phyloP scores from a whole-genome alignment of 129 eudicot species.

The Flaveria trinervia region DNA sequence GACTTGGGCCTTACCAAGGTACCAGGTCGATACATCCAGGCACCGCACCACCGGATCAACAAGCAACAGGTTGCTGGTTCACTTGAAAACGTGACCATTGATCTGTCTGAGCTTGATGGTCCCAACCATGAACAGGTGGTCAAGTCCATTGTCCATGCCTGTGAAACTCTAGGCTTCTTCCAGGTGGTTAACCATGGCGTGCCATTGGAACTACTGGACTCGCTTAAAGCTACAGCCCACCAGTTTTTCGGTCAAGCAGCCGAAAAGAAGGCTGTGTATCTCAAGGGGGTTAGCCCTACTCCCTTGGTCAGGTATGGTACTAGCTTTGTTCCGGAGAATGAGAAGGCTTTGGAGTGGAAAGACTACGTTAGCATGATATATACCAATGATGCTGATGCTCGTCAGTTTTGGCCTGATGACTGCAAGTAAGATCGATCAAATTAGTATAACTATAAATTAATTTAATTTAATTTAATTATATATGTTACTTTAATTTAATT shows the following conservation, averaged over 20 bases:
- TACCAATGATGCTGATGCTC: conserved; percentile 43
- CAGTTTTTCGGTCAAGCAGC: conserved; percentile 39
- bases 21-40: conserved; percentile 37
- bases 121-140: conserved; percentile 38
- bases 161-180: conserved; percentile 45
- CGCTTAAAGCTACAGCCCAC: conserved; percentile 41
- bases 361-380: conserved; percentile 44
- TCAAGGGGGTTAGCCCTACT: conserved; percentile 42
- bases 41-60: conserved; percentile 29
- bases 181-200: conserved; percentile 53
- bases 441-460: too few relatives aligned
- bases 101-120: conserved; percentile 39
- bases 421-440: conserved; percentile 25
- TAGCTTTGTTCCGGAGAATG: conserved; percentile 47
- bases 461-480: too few relatives aligned
- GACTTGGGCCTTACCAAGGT: conserved; percentile 35
- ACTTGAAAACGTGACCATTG: conserved; percentile 27
- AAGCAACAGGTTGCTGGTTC: neutral
- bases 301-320: conserved; percentile 39
- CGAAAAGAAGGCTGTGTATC: conserved; percentile 39
- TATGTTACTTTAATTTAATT: too few relatives aligned
- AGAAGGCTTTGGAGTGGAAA: conserved; percentile 46
- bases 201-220: conserved; percentile 36
- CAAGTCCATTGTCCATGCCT: conserved; percentile 34
- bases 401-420: conserved; percentile 37